Evolutionary conservation across 1,139 yeast genomes (phyloP), one percentile per base, ranked within the genome.

Genomic region (Geotrichum carabidarum): DNA sequence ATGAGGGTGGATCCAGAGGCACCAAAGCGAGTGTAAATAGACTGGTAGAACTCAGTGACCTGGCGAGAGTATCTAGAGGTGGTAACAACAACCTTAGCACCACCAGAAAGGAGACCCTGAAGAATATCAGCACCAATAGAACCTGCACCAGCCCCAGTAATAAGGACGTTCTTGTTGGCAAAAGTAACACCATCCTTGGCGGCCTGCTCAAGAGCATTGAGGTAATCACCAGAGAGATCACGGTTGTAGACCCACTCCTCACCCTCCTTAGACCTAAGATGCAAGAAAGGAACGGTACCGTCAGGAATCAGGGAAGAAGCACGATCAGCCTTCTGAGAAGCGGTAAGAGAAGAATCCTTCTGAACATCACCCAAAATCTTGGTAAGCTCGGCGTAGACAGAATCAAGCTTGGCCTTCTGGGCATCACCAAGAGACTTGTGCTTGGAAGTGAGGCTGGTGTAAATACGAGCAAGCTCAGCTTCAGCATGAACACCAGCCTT

Each of bases 91-190:
- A 91, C 97, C 73, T 87, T 88, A 56, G 99, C 98, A 78, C 99
- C 99, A 76, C 99, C 99, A 70, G 94, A 84, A 56, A 93, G 78
- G 71, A 93, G 79, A 62, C 99, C 99, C 77, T 88, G 95, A 71
- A 93, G 79, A 63, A 93, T 82, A 74, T 93, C 97, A 59, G 97
- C 97, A 75, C 98, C 99, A 71, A 93, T 93, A 53, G 99, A 93
- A 51, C 98, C 99, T 54, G 89, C 93, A 78, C 99, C 99, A 53
- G 98, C 98, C 78, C 99, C 99, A 53, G 99, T 93, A 64, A 93
- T 79, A 68, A 93, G 81, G 53, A 91, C 96, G 63, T 84, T 83
- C 74, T 90, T 93, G 72, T 83, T 88, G 71, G 86, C 84, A 78
- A 84, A 93, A 42, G 96, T 80, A 59, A 90, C 80, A 75, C 99